Evolutionary conservation across 169 alveolate species (phyloP), one percentile per base, ranked within the genome.

Genomic region (Cytauxzoon felis): DNA sequence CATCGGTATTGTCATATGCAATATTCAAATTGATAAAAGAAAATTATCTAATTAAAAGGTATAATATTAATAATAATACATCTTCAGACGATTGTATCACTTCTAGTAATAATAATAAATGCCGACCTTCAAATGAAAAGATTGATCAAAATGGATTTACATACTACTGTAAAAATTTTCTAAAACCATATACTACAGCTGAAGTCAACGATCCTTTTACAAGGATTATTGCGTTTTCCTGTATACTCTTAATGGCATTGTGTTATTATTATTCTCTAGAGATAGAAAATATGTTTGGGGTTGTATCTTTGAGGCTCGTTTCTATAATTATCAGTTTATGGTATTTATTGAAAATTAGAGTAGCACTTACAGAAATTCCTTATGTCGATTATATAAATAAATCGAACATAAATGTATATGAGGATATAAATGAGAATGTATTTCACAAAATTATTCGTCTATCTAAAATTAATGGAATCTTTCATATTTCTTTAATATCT

Each of bases 341-440:
- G 26, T 58, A 40, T 38, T 33, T 56, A 40, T 16, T 43, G 9
- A 58, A 38, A 29, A 3, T 21, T 27, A 33, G 68, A 27, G 9
- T n/a, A 45, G 19, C 68, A 38, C 30, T 58, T 50, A 56, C 70
- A 34, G 16, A 5, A 23, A 43, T 6, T 21, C 66, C 23, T 21
- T 3, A 3, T 34, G 33, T 3, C 3, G 60, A 21, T 5, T 7
- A 45, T 5, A 19, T 18, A 5, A 33, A 53, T 13, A 33, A 19
- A 5, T n/a, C 2, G 48, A n/a, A 53, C n/a, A n/a, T 2, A 5
- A 9, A 16, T 8, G 11, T 23, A 3, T 34, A 16, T 24, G 16
- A 16, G 6, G 34, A 9, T n/a, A 16, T 3, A 3, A 53, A 53
- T 27, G 2, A 34, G 8, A 13, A 11, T 13, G 45, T 13, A 38